Base-by-base conservation (phyloP, 1,139 yeast species). In the Taphrina betulina region DNA sequence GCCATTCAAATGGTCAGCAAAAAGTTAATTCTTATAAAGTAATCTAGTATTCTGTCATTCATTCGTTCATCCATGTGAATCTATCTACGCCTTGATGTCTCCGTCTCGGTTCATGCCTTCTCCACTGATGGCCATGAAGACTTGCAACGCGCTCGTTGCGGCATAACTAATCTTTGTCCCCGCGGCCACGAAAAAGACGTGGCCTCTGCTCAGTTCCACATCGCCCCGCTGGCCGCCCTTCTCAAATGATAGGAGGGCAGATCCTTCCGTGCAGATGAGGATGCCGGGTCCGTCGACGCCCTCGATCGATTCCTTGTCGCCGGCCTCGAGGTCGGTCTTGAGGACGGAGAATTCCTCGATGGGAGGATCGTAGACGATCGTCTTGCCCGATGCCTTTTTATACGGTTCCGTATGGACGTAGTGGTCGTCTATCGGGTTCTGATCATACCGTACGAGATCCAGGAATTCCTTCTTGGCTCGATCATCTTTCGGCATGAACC, bases 341-440 rank as follows among this genome's bases (percentile, higher is more conserved):
- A 94, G 77, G 19, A 92, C 96, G 2, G 96, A 78, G 68, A 92
- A 92, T 74, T 92, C 99, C 61, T 83, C 95, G 68, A 92, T 92
- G 60, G 99, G 99, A 24, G 99, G 99, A 69, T 92, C 85, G 71
- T 83, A 94, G 62, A 90, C 76, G 38, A 78, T 78, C 24, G 85
- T 79, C 44, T 70, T 70, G 50, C 68, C 66, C 28, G 79, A 20
- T 5, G 38, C 26, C 28, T 43, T 43, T 7, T 33, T 14, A 37
- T 43, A 43, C 28, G 16, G 12, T 20, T 31, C 38, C 19, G 38
- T 23, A 33, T 43, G 29, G 38, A 43, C 48, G 16, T 29, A 28
- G 20, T 43, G 48, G 22, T 45, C 52, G 17, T 45, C 52, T n/a
- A 24, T 24, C 3, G 52, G 52, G 7, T 22, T 19, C 33, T 23